These are phyloP conservation scores for Inga oerstediana DNA, from an alignment of 306 rosid genomes.

Conservation along the genomic window DNA sequence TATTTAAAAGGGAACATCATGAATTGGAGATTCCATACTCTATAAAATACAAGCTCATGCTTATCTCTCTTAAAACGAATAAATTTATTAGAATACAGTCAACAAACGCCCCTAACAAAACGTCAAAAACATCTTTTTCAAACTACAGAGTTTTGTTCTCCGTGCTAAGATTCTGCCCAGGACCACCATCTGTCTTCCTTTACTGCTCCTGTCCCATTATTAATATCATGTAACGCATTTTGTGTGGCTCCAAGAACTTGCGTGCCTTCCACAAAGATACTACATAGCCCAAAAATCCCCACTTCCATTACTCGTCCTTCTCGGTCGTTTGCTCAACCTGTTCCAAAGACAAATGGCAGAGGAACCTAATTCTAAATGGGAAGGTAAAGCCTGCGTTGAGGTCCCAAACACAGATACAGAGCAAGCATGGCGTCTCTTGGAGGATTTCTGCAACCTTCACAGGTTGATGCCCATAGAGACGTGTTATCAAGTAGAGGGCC, in stretches of 20 bases:
- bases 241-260: neutral
- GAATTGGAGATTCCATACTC: no score
- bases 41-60: neutral
- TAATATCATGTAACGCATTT: neutral
- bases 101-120: neutral
- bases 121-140: neutral
- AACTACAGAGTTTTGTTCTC: neutral
- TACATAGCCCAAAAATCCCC: neutral
- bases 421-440: slow-evolving; percentile 44
- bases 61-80: neutral
- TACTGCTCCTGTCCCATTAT: neutral
- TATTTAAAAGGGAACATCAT: no score
- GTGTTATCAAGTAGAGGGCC: slow-evolving; percentile 47
- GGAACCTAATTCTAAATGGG: slow-evolving; percentile 42
- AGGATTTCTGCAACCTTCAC: slow-evolving; percentile 62
- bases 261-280: neutral
- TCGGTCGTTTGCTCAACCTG: neutral
- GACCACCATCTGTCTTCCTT: neutral
- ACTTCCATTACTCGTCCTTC: neutral
- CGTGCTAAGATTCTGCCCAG: neutral
- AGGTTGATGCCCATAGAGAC: slow-evolving; percentile 48
- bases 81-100: neutral
- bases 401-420: neutral
- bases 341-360: slow-evolving; percentile 22
- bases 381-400: slow-evolving; percentile 41